Percentiles rank a stretch among this genome's conserved stretches.
phyloP scores from a whole-genome alignment of 805 yeast species.

The Wickerhamiella hasegawae region DNA sequence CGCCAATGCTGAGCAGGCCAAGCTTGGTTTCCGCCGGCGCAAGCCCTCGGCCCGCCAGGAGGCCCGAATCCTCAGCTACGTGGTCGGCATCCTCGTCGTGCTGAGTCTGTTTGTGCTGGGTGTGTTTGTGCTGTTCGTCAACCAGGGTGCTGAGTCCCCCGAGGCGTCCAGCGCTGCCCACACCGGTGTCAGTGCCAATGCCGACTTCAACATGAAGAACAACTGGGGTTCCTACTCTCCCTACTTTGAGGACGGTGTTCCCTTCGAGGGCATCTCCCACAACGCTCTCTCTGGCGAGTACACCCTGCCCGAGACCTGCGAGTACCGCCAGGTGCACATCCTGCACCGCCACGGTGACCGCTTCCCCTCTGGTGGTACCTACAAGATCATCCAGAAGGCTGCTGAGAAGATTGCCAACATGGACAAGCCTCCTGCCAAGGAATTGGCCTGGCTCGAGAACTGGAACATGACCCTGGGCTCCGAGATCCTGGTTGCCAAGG shows the following conservation, averaged over 20 bases:
- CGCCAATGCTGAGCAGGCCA: background rate
- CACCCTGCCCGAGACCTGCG: slow-evolving; percentile 28
- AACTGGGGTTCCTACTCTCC: slow-evolving; percentile 28
- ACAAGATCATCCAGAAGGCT: slow-evolving; percentile 24
- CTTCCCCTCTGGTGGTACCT: slow-evolving; percentile 37
- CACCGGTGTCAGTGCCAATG: slow-evolving; percentile 21
- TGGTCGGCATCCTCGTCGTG: slow-evolving; percentile 7
- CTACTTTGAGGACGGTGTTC: slow-evolving; percentile 23
- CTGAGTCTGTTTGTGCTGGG: slow-evolving; percentile 6
- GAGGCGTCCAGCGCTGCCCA: slow-evolving; percentile 22
- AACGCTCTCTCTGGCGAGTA: slow-evolving; percentile 17
- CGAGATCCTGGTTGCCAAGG: slow-evolving; percentile 23
- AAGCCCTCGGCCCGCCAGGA: slow-evolving; percentile 6
- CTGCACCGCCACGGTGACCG: slow-evolving; percentile 71
- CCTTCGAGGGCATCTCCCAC: slow-evolving; percentile 20
- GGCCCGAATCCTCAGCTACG: slow-evolving; percentile 8
- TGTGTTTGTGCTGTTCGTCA: slow-evolving; percentile 3
- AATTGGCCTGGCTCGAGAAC: slow-evolving; percentile 19
- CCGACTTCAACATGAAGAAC: slow-evolving; percentile 25
- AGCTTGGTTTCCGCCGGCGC: slow-evolving; percentile 1
- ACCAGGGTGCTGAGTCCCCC: slow-evolving; percentile 4
- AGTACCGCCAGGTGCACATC: slow-evolving; percentile 50
- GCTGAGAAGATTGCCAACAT: slow-evolving; percentile 19
- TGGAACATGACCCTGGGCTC: slow-evolving; percentile 22
- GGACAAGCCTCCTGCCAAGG: slow-evolving; percentile 15